Percentiles rank a stretch among this genome's conserved stretches.
phyloP scores from a whole-genome alignment of 2,329 filamentous ascomycete genomes.

The Epichloe sylvatica region DNA sequence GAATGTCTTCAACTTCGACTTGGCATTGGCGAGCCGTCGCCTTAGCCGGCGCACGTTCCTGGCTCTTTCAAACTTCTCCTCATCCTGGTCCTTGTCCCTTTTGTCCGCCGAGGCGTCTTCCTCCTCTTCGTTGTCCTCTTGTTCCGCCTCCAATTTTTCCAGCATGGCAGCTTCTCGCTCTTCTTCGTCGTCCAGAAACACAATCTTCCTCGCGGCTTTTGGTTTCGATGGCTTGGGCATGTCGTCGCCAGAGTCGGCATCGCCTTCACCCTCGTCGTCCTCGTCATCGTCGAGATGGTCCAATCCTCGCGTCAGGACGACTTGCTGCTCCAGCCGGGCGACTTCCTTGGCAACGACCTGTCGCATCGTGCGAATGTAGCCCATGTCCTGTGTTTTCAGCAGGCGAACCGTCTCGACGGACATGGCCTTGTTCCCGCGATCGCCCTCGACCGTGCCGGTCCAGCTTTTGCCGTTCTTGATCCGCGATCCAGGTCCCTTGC shows the following conservation, averaged over 20 bases:
- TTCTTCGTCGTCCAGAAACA: conserved; percentile 33
- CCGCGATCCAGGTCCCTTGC: conserved; percentile 38
- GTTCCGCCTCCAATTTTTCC: conserved; percentile 17
- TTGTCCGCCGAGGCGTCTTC: conserved; percentile 4
- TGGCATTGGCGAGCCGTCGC: conserved; percentile 34
- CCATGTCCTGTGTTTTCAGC: conserved; percentile 56
- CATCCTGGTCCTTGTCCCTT: conserved; percentile 14
- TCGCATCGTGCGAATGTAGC: conserved; percentile 48
- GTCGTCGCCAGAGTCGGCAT: conserved; percentile 19
- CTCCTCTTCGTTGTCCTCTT: conserved; percentile 14
- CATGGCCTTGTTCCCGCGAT: conserved; percentile 42
- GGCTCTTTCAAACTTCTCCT: conserved; percentile 25
- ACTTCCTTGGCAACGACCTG: conserved; percentile 47
- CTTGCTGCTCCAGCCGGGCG: conserved; percentile 37
- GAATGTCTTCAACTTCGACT: conserved; percentile 40
- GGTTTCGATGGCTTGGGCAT: conserved; percentile 16
- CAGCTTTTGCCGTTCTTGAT: conserved; percentile 36
- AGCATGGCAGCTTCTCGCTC: conserved; percentile 20
- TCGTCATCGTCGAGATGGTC: conserved; percentile 24
- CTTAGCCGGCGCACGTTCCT: conserved; percentile 31
- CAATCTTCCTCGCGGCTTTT: conserved; percentile 32
- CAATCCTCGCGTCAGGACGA: conserved; percentile 29
- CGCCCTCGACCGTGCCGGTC: conserved; percentile 42
- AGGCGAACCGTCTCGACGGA: conserved; percentile 44
- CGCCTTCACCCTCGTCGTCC: conserved; percentile 14